phyloP scores from a whole-genome alignment of 2,329 filamentous ascomycete species.

The Nothophaeocryptopus gaeumannii region DNA sequence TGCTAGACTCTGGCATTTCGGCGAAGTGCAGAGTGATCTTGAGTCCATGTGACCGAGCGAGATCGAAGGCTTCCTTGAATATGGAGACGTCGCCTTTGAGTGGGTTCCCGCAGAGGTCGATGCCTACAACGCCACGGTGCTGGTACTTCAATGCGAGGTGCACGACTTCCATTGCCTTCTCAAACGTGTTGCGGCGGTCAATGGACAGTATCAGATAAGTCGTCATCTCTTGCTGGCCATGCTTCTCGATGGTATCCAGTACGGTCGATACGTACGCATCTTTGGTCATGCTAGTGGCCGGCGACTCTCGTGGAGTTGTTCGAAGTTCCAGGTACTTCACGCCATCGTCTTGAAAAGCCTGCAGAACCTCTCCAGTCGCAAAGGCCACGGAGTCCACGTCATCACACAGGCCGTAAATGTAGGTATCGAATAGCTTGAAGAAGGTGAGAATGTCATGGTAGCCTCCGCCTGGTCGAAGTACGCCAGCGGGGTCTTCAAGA shows the following conservation, averaged over 20 bases:
- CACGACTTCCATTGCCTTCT: constrained; percentile 63
- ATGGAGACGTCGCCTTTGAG: constrained; percentile 58
- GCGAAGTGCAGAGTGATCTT: constrained; percentile 75
- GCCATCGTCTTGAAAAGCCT: constrained; percentile 66
- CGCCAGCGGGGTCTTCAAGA: constrained; percentile 65
- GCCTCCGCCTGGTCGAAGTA: constrained; percentile 62
- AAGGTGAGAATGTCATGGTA: constrained; percentile 52
- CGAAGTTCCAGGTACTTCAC: constrained; percentile 76
- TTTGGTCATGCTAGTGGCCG: constrained; percentile 54
- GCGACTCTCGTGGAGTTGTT: constrained; percentile 69
- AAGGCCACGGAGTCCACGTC: constrained; percentile 53
- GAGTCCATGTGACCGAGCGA: constrained; percentile 56
- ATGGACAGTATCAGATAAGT: constrained; percentile 67
- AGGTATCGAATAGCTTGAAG: constrained; percentile 74
- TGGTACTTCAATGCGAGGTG: constrained; percentile 59
- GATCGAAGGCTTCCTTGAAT: constrained; percentile 59
- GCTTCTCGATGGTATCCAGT: constrained; percentile 62
- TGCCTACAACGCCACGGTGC: constrained; percentile 57
- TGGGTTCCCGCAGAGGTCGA: constrained; percentile 79
- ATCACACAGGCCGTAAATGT: constrained; percentile 74
- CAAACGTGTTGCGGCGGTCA: constrained; percentile 61
- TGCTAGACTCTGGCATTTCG: constrained; percentile 60
- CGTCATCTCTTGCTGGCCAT: constrained; percentile 25
- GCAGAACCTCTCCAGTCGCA: constrained; percentile 64
- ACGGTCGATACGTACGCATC: constrained; percentile 64